phyloP scores from a whole-genome alignment of 1,139 yeast genomes.

The Debaryomyces coudertii region DNA sequence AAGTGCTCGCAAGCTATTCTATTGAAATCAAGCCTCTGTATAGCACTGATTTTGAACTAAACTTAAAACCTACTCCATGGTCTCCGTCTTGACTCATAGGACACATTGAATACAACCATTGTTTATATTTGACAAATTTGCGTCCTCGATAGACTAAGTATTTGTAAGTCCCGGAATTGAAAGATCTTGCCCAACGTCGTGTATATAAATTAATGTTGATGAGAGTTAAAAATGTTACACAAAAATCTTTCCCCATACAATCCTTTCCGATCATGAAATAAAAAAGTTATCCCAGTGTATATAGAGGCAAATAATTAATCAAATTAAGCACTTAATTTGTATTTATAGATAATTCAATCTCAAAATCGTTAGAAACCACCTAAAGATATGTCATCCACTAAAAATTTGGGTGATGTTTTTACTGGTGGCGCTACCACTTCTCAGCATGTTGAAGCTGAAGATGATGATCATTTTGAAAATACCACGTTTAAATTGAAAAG shows the following conservation, averaged over 20 bases:
- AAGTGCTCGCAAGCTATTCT: no score
- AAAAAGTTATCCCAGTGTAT: slow-evolving; percentile 3
- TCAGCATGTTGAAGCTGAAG: slow-evolving; percentile 68
- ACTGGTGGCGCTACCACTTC: slow-evolving; percentile 56
- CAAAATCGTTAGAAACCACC: not conserved
- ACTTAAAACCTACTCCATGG: not conserved
- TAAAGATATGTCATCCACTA: slow-evolving; percentile 14
- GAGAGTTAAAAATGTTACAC: slow-evolving; percentile 11
- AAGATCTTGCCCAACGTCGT: not conserved
- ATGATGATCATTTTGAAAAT: slow-evolving; percentile 70
- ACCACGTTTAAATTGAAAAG: slow-evolving; percentile 78
- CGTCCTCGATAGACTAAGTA: not conserved
- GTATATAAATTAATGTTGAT: not conserved
- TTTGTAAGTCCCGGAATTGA: not conserved
- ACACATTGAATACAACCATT: no score
- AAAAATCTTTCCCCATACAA: slow-evolving; percentile 14
- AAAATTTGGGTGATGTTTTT: slow-evolving; percentile 39
- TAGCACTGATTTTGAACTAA: no score
- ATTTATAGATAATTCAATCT: slow-evolving; percentile 5
- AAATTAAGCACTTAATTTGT: slow-evolving; percentile 6
- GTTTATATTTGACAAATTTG: no score
- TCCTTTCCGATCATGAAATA: slow-evolving; percentile 10
- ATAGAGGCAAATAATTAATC: slow-evolving; percentile 1
- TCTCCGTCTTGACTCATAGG: not conserved
- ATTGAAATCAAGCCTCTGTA: no score